Evolutionary conservation across 78 protist genomes (phyloP).

Genomic region (Neovahlkampfia damariscottae): DNA sequence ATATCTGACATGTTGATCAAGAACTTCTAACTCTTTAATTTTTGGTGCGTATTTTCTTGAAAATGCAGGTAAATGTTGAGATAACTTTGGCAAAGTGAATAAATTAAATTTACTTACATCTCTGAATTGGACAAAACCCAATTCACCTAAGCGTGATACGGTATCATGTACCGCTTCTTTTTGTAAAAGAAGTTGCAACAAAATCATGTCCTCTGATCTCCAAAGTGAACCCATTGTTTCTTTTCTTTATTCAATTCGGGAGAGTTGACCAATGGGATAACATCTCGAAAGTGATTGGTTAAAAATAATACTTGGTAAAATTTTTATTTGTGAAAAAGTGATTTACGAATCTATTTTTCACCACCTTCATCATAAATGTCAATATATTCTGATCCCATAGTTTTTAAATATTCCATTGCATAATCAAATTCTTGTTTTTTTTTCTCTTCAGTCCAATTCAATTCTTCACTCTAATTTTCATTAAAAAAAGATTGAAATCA

Average conservation of each 20-base stretch:
- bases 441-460: constrained; percentile 28
- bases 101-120: constrained; percentile 6
- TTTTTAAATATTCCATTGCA: constrained; percentile 20
- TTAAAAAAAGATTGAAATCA: no score
- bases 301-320: no score
- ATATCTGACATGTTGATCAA: not conserved
- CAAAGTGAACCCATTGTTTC: not conserved
- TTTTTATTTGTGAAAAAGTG: no score
- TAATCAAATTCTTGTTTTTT: constrained; percentile 21
- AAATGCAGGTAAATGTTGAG: not conserved
- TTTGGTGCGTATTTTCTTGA: not conserved
- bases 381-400: no score
- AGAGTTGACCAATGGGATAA: no score
- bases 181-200: constrained; percentile 9
- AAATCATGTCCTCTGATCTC: constrained; percentile 28
- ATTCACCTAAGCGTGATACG: constrained; percentile 3
- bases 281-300: no score
- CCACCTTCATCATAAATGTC: no score
- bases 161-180: constrained; percentile 9
- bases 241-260: no score
- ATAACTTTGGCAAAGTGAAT: not conserved
- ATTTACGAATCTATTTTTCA: no score
- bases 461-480: no score
- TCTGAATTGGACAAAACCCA: constrained; percentile 15
- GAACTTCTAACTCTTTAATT: constrained; percentile 8